Evolutionary conservation across 2,329 filamentous ascomycete species (phyloP), one percentile per base, ranked within the genome.

Genomic region (Raffaelea arxii): DNA sequence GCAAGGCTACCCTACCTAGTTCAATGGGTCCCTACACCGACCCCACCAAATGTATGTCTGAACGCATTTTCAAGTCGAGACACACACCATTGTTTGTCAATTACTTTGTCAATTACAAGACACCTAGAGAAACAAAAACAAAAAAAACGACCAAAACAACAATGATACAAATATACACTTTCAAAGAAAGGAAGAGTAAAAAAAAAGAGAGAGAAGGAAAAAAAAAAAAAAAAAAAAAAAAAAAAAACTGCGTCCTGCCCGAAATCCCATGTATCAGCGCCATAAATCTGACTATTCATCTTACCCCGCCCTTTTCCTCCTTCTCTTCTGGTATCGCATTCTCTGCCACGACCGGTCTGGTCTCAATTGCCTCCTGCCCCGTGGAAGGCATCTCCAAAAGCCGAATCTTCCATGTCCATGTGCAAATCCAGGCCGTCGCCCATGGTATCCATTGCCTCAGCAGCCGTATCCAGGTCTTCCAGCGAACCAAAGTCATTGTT

Each of bases 331-430:
- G n/a, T 30, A 16, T 30, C 27, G 16, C 27, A 16, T 30, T 38
- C 11, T 6, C 36, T 12, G 3, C n/a, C 14, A 21, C 9, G 11
- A 19, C 36, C 14, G 9, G 16, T 30, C 27, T 37, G 32, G n/a
- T 22, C 21, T 16, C 24, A 32, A n/a, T 66, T 58, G 45, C 64
- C 59, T 18, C 55, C 58, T 18, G 63, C 74, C 4, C 75, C 78
- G 55, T 89, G 84, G 64, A 91, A 87, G 1, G 86, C 86, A 55
- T 92, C 85, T 3, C 85, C 86, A 66, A 92, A 92, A 2, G 85
- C 86, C 30, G 82, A 87, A 57, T 89, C 84, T 41, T 87, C 84
- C 69, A 88, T 75, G 52, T 82, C 83, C 67, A 82, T 75, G 55
- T 75, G 72, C 44, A 82, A 62, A 73, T 82, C 35, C 80, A 86